Evolutionary conservation across 1,284 basidiomycete species (phyloP).

Genomic region (Polyporus tsugae): DNA sequence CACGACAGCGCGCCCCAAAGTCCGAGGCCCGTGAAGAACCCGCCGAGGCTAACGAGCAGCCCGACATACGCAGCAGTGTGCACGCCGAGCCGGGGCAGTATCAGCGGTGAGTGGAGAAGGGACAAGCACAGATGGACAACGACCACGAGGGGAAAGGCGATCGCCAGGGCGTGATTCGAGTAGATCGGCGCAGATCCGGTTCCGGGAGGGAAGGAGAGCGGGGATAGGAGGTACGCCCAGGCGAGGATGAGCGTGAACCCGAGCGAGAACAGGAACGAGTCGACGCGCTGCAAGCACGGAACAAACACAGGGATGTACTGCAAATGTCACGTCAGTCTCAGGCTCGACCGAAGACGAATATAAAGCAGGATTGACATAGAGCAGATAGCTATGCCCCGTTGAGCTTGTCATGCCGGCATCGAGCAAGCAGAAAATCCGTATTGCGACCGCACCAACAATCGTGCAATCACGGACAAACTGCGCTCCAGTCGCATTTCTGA

Average conservation of each 20-base stretch:
- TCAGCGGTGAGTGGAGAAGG: slow-evolving; percentile 64
- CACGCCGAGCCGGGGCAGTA: slow-evolving; percentile 72
- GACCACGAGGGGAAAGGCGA: slow-evolving; percentile 58
- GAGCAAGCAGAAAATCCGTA: slow-evolving; percentile 1
- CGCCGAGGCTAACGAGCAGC: slow-evolving; percentile 66
- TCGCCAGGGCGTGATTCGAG: slow-evolving; percentile 47
- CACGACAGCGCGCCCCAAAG: slow-evolving; percentile 70
- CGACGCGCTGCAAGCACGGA: slow-evolving; percentile 75
- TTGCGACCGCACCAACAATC: neutral
- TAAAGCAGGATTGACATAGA: neutral
- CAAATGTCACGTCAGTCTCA: neutral
- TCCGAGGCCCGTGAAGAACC: slow-evolving; percentile 72
- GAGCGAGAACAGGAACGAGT: slow-evolving; percentile 71
- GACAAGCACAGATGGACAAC: slow-evolving; percentile 59
- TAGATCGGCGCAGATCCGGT: slow-evolving; percentile 28
- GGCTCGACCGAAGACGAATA: neutral
- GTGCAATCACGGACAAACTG: neutral
- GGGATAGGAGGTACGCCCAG: slow-evolving; percentile 63
- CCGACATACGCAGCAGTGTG: slow-evolving; percentile 75
- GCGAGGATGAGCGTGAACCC: slow-evolving; percentile 72
- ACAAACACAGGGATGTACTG: slow-evolving; percentile 81
- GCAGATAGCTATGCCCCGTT: neutral
- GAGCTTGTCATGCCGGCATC: neutral
- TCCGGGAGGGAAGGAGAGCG: slow-evolving; percentile 36
- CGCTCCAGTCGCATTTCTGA: neutral